Base-by-base conservation (phyloP, 441 rosid species). In the Erodium chrysanthum region DNA sequence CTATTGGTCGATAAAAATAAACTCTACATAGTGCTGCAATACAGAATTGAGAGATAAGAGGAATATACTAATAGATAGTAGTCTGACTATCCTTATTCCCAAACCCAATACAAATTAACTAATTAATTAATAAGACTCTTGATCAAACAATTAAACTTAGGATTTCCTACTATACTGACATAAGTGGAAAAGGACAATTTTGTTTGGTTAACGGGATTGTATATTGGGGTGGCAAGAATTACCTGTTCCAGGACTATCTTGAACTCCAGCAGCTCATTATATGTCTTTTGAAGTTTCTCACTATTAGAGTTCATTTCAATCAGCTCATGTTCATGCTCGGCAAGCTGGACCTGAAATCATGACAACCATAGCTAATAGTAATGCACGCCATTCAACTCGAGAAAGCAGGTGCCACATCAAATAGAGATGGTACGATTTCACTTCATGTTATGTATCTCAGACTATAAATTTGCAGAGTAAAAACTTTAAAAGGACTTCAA, bases 221-320 rank as follows among this genome's bases (percentile, higher is more conserved):
- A 11, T 42, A 15, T 42, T 42, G 35, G 48, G 48, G 48, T 11
- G 15, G 48, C 4, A 14, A 42, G n/a, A 42, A 42, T 42, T 82
- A 90, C 98, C 90, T 92, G 90, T 77, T 92, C 89, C 84, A 90
- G 78, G 67, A 95, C 98, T 75, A 92, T 81, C 81, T 86, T 95
- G 81, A 95, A 95, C 84, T 95, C 98, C 56, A 95, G 80, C 50
- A 95, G 99, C 82, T 92, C 98, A 76, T 42, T 42, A 42, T 83
- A 89, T n/a, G 93, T 80, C 69, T 84, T 90, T 67, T 78, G 92
- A 81, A 95, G 98, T 84, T 88, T 90, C 84, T 87, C 99, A 75
- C 92, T 77, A 73, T 95, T 95, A 29, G 93, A 88, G 75, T 92
- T 95, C 93, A 90, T 87, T 79, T 95, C 98, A 76, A 87, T 83